Evolutionary conservation across 1,284 basidiomycete species (phyloP), one percentile per base, ranked within the genome.

Genomic region (Leucoagaricus sp.): DNA sequence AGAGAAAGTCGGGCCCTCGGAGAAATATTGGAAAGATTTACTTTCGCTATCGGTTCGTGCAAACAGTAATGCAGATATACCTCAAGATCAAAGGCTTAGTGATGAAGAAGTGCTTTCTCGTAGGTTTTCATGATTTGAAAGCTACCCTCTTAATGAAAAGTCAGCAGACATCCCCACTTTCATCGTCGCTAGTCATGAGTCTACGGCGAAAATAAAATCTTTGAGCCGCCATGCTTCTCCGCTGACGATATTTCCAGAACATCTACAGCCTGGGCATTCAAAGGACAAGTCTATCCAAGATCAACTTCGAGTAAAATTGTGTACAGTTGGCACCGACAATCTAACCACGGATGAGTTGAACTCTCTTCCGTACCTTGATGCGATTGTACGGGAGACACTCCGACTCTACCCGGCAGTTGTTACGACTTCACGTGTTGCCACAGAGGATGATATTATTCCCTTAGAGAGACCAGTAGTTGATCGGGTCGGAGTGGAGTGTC

Each of bases 71-170:
- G 72, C 75, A 0, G 83, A 87, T 51, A 65, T 86, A 9, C 75
- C 81, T 0, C 79, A 82, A 19, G 75, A 67, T 28, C 85, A 90
- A 62, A 75, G 79, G 38, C 71, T 94, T 74, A 78, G 77, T 21
- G 90, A 94, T 61, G 80, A 84, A 25, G 91, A 93, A 61, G 85
- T 94, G 0, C 64, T 89, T 25, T 82, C 85, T 6, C 92, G 92
- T 84, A 76, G 74, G 79, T 83, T 55, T 6, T 7, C 41, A 15
- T 10, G 3, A n/a, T 36, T 9, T 53, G 13, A 13, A 28, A 6
- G 31, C 36, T 52, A 6, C 49, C 4, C 26, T 52, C 54, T n/a
- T 41, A 25, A n/a, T 45, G n/a, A n/a, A n/a, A n/a, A n/a, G n/a
- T 33, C 31, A 33, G 21, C 62, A 84, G 83, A 84, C 71, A 72